These are phyloP conservation scores for Calonectria hongkongensis DNA, from an alignment of 2,329 filamentous ascomycete genomes.

Conservation along the genomic window DNA sequence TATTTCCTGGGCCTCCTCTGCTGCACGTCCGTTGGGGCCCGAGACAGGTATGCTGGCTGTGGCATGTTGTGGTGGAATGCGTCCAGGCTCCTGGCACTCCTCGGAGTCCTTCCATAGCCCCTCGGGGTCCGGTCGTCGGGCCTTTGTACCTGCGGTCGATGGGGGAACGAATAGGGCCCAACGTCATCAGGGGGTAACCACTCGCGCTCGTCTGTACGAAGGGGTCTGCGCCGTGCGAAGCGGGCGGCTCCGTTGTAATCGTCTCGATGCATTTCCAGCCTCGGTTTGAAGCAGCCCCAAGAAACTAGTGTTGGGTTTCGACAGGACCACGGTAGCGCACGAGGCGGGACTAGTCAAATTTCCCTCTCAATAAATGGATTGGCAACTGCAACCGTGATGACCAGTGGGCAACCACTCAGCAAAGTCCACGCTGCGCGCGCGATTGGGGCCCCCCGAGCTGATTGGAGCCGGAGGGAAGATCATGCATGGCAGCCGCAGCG, in stretches of 20 bases:
- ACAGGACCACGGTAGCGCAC: constrained; percentile 48
- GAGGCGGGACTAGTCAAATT: constrained; percentile 48
- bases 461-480: constrained; percentile 55
- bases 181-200: constrained; percentile 55
- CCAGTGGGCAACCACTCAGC: constrained; percentile 53
- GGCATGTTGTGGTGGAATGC: constrained; percentile 56
- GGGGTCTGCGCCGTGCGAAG: constrained; percentile 54
- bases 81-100: constrained; percentile 54
- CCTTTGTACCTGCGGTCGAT: constrained; percentile 58
- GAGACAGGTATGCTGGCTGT: constrained; percentile 54
- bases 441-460: constrained; percentile 53
- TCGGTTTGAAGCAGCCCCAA: constrained; percentile 55
- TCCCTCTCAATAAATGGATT: constrained; percentile 42
- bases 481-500: constrained; percentile 57
- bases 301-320: constrained; percentile 53
- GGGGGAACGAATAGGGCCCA: constrained; percentile 55
- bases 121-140: constrained; percentile 55
- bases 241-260: constrained; percentile 54
- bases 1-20: constrained; percentile 54
- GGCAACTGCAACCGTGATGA: constrained; percentile 47
- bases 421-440: constrained; percentile 55
- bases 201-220: constrained; percentile 51
- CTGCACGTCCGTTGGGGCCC: constrained; percentile 56
- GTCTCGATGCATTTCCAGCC: constrained; percentile 58
- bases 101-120: constrained; percentile 48